Evolutionary conservation across 2,329 filamentous ascomycete species (phyloP).

Genomic region (Sporothrix variecibatus): DNA sequence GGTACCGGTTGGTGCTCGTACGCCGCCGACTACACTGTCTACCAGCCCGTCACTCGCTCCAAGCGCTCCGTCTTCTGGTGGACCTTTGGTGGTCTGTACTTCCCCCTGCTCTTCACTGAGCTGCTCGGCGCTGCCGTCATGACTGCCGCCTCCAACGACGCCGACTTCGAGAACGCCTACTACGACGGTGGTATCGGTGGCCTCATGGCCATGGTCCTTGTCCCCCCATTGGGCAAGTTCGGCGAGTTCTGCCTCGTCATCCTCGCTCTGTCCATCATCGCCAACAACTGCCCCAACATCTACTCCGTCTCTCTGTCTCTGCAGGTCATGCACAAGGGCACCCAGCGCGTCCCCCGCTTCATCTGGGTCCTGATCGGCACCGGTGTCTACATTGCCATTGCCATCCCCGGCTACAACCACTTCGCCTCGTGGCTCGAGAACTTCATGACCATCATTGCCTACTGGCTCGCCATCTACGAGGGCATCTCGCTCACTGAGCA

Average conservation of each 20-base stretch:
- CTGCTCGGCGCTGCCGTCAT: slow-evolving; percentile 71
- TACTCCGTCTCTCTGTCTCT: slow-evolving; percentile 44
- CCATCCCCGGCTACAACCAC: slow-evolving; percentile 47
- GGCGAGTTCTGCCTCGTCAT: slow-evolving; percentile 51
- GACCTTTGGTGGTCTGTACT: slow-evolving; percentile 68
- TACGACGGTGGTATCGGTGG: slow-evolving; percentile 47
- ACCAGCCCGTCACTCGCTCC: slow-evolving; percentile 49
- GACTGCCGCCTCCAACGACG: slow-evolving; percentile 61
- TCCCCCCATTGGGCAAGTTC: slow-evolving; percentile 47
- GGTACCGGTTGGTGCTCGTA: slow-evolving; percentile 68
- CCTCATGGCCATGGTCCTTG: slow-evolving; percentile 49
- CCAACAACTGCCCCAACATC: slow-evolving; percentile 47
- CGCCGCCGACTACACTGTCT: slow-evolving; percentile 59
- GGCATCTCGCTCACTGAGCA: slow-evolving; percentile 42
- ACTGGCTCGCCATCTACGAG: slow-evolving; percentile 50
- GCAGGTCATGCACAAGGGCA: slow-evolving; percentile 58
- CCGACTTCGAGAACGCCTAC: slow-evolving; percentile 52
- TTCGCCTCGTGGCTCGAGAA: slow-evolving; percentile 43
- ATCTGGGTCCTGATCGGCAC: slow-evolving; percentile 61
- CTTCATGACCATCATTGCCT: slow-evolving; percentile 44
- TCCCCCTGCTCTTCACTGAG: slow-evolving; percentile 73
- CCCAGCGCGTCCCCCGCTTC: slow-evolving; percentile 56
- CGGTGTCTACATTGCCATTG: slow-evolving; percentile 60
- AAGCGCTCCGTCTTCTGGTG: slow-evolving; percentile 66
- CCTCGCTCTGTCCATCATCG: slow-evolving; percentile 48